Evolutionary conservation across 192 early-diverging fungal species (phyloP).

Genomic region (Entomortierella lignicola): DNA sequence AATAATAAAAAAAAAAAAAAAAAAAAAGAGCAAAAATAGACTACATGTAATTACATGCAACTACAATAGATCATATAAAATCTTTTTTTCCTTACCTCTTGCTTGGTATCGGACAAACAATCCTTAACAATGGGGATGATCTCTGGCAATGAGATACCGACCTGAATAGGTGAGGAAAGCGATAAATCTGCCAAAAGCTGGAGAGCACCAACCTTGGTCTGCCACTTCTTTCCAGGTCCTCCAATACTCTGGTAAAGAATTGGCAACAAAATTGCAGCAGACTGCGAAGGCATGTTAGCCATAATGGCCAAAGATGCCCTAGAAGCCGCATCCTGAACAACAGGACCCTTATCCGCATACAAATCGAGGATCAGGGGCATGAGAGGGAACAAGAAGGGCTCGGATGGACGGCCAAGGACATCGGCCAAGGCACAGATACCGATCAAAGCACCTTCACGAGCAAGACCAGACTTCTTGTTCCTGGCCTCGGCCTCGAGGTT

Average conservation of each 20-base stretch:
- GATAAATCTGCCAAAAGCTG: slow-evolving; percentile 57
- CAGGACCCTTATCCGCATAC: slow-evolving; percentile 65
- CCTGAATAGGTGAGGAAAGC: slow-evolving; percentile 60
- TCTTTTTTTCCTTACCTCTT: slow-evolving; percentile 61
- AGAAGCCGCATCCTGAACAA: slow-evolving; percentile 60
- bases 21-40: slow-evolving; percentile 24
- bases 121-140: slow-evolving; percentile 81
- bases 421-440: slow-evolving; percentile 68
- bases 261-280: slow-evolving; percentile 45
- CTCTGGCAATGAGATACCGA: slow-evolving; percentile 62
- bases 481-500: slow-evolving; percentile 66
- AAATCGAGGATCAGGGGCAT: slow-evolving; percentile 69
- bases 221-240: slow-evolving; percentile 71
- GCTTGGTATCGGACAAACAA: slow-evolving; percentile 85
- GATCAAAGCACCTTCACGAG: slow-evolving; percentile 73
- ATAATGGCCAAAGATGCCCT: slow-evolving; percentile 54
- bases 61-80: background rate
- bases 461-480: slow-evolving; percentile 75
- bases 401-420: slow-evolving; percentile 67
- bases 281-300: slow-evolving; percentile 58
- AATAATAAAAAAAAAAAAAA: slow-evolving; percentile 17
- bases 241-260: slow-evolving; percentile 66
- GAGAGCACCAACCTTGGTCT: slow-evolving; percentile 70
- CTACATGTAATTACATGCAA: background rate
- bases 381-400: slow-evolving; percentile 73